Base-by-base conservation (phyloP, 352 stramenopile genomes). In the Phytopythium kandeliae region DNA sequence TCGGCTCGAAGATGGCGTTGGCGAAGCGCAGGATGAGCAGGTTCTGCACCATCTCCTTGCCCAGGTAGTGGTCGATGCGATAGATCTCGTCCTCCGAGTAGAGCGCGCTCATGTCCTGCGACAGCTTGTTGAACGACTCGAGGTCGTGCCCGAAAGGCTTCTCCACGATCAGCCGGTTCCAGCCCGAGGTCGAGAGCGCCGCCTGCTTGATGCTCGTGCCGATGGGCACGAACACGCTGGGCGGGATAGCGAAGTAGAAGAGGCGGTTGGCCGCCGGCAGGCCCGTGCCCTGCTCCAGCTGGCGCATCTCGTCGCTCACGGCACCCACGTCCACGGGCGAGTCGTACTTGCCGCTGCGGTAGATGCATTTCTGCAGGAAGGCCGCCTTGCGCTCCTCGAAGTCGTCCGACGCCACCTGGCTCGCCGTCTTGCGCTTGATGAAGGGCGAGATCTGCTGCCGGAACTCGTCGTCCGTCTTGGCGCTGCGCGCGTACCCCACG, bases 11-110 rank as follows among this genome's bases (percentile, higher is more conserved):
- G 58, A 97, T 97, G 21, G 90, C 67, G 69, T 99, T 99, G 41
- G 81, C 89, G 63, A 99, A 99, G 51, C 97, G 79, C 63, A 98
- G 72, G 12, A 98, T 74, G 24, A 98, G 78, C 37, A 99, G 64
- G 69, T 99, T 99, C 69, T 99, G 94, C 41, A 99, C 96, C 85
- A 99, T 98, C 66, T 99, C 96, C 70, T 99, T 99, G 53, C 90
- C 91, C 8, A 98, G 65, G 58, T 97, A 97, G 67, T 99, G 96
- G 71, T 99, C 96, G 62, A 99, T 99, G 43, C 96, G 89, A 74
- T 98, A 99, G 50, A 98, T 84, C 62, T 97, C 81, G 52, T 97
- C 74, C 58, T 92, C 82, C 16, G 37, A 57, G 58, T 87, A 92
- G 26, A 97, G 73, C 48, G 78, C 66, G 3, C 74, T 66, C 63